Percentiles rank a stretch among this genome's conserved stretches.
Conservation (phyloP, 1,284 basidiomycete species). For the Papiliotrema flavescens region DNA sequence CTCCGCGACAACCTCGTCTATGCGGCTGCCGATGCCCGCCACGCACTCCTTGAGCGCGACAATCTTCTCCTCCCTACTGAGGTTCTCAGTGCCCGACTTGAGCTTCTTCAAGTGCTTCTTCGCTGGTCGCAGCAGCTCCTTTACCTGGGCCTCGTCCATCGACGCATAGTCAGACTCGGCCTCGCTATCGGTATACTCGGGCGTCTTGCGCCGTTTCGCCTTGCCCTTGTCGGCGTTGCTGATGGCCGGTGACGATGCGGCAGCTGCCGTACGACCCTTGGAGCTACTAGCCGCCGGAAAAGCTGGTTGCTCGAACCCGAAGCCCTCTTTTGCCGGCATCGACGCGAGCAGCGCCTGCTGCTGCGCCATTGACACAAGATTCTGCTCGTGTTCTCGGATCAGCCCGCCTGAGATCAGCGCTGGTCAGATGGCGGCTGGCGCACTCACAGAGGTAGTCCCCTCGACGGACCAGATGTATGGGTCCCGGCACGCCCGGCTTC, state of each 20-base stretch:
- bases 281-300: slow-evolving; percentile 13
- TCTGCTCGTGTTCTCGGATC: slow-evolving; percentile 88
- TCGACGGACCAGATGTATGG: slow-evolving; percentile 93
- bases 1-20: slow-evolving; percentile 74
- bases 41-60: slow-evolving; percentile 93
- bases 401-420: slow-evolving; percentile 54
- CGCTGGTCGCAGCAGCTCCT: slow-evolving; percentile 92
- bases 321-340: slow-evolving; percentile 44
- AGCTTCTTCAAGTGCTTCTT: slow-evolving; percentile 98
- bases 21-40: slow-evolving; percentile 86
- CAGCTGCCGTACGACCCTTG: slow-evolving; percentile 3
- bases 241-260: slow-evolving; percentile 10
- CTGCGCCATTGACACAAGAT: slow-evolving; percentile 63
- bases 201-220: slow-evolving; percentile 80
- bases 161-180: slow-evolving; percentile 75
- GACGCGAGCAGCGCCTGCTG: slow-evolving; percentile 55
- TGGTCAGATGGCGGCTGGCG: neutral
- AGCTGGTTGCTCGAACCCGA: slow-evolving; percentile 39
- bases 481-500: slow-evolving; percentile 69
- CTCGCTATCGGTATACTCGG: slow-evolving; percentile 84
- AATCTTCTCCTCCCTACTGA: slow-evolving; percentile 92
- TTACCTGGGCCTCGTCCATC: slow-evolving; percentile 93
- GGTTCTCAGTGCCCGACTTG: slow-evolving; percentile 84
- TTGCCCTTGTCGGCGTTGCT: slow-evolving; percentile 49
- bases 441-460: slow-evolving; percentile 75